Percentiles rank a stretch among this genome's conserved stretches.
These are phyloP conservation scores for Irpex lacteus DNA, from an alignment of 1,284 basidiomycete genomes.

Conservation along the genomic window DNA sequence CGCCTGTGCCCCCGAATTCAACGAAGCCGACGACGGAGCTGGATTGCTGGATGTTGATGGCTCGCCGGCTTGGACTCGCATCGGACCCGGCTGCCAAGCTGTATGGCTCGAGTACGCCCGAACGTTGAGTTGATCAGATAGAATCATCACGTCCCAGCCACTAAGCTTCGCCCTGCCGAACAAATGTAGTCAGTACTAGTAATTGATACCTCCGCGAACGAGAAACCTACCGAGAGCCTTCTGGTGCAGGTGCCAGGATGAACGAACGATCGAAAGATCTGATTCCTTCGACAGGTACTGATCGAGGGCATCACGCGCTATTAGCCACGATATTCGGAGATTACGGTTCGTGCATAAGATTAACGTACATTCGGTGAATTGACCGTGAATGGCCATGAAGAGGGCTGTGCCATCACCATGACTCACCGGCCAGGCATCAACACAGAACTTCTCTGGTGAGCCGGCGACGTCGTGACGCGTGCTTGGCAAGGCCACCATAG, in stretches of 20 bases:
- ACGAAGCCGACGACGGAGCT: slow-evolving; percentile 21
- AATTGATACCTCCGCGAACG: slow-evolving; percentile 1
- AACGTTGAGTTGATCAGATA: slow-evolving; percentile 87
- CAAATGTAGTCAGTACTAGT: background rate
- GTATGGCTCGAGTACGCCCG: slow-evolving; percentile 81
- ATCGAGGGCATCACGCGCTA: slow-evolving; percentile 6
- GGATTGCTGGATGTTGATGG: slow-evolving; percentile 22
- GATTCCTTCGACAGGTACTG: slow-evolving; percentile 48
- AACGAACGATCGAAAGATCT: slow-evolving; percentile 95
- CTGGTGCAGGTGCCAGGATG: slow-evolving; percentile 77
- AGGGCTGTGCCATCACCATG: slow-evolving; percentile 62
- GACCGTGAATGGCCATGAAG: slow-evolving; percentile 86
- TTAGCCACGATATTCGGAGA: slow-evolving; percentile 2
- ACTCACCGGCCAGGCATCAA: slow-evolving; percentile 84
- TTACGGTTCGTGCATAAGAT: background rate
- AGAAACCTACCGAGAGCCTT: slow-evolving; percentile 71
- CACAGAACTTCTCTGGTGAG: slow-evolving; percentile 78
- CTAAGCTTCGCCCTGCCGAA: slow-evolving; percentile 64
- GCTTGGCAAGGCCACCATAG: slow-evolving; percentile 63
- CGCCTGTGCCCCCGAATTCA: slow-evolving; percentile 32
- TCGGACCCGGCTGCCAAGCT: slow-evolving; percentile 73
- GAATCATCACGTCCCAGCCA: slow-evolving; percentile 89
- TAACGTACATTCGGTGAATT: slow-evolving; percentile 83
- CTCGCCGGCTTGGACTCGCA: slow-evolving; percentile 57
- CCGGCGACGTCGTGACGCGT: slow-evolving; percentile 81